Base-by-base conservation (phyloP, 768 basidiomycete species). In the Termitomyces eurrhizus region DNA sequence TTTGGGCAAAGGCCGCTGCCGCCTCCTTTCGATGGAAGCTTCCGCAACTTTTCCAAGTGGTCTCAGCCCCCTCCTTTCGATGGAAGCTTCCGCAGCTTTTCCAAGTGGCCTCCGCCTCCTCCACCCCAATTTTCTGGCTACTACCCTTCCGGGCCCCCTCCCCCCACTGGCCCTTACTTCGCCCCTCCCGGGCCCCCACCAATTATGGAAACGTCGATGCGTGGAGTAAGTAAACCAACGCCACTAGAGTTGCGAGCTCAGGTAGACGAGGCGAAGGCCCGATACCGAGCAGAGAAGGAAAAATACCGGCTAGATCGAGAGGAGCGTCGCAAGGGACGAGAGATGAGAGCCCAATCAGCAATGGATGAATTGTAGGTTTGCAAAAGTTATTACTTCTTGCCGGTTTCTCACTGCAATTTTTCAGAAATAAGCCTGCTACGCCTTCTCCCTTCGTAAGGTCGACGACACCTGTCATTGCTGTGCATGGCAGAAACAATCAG, bases 231-330 rank as follows among this genome's bases (percentile, higher is more conserved):
- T 13, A 62, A 70, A 46, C 65, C 69, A 7, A 67, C 75, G 11
- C 66, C 75, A 2, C 73, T 78, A 51, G 75, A 80, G 35, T 64
- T 80, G 53, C 73, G 74, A 39, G 76, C 76, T 33, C 77, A 82
- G 35, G 80, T 91, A 3, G 85, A 90, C 66, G 81, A 75, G 21
- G 88, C 90, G 0, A 92, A 90, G 65, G 77, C 76, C 32, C 72
- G 74, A 26, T 92, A 92, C 70, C 88, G 83, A 72, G 78, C 77
- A 1, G 82, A 86, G 71, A 92, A 92, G 67, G 88, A 89, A 65
- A 77, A 76, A 26, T 90, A 90, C 65, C 81, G 88, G 33, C 74
- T 74, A 64, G 83, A 86, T 56, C 80, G 83, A 56, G 83, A 85
- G 52, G 74, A 75, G 29, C 80, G 77, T 59, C 78, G 70, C 64